Evolutionary conservation across 192 early-diverging fungal species (phyloP).

Genomic region (Chytriomyces sp.): DNA sequence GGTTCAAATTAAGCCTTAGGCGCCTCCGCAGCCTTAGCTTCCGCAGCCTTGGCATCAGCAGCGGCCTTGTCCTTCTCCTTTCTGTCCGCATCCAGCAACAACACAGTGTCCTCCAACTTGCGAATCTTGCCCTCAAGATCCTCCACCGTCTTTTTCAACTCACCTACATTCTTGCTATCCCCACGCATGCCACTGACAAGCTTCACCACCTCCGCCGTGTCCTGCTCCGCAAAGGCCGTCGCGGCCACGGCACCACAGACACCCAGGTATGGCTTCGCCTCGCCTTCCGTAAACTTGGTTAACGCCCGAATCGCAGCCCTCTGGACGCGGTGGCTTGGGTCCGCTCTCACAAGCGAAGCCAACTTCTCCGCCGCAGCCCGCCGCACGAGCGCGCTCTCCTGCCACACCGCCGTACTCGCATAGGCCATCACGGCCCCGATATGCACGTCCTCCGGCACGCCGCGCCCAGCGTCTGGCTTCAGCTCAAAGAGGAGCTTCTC

Average conservation of each 20-base stretch:
- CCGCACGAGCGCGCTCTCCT: not conserved
- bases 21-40: no score
- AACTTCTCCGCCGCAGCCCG: slow-evolving; percentile 22
- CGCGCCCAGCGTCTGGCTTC: slow-evolving; percentile 6
- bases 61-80: no score
- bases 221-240: slow-evolving; percentile 26
- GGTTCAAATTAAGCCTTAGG: no score
- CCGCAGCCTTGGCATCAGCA: no score
- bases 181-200: slow-evolving; percentile 11
- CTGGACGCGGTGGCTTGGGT: slow-evolving; percentile 5
- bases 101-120: slow-evolving; percentile 34
- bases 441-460: slow-evolving; percentile 23
- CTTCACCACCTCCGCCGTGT: slow-evolving; percentile 8
- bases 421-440: slow-evolving; percentile 30
- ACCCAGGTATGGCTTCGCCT: not conserved
- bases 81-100: slow-evolving; percentile 29
- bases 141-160: slow-evolving; percentile 34
- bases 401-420: slow-evolving; percentile 29
- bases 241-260: not conserved
- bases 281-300: slow-evolving; percentile 12
- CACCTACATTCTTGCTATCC: slow-evolving; percentile 2
- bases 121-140: slow-evolving; percentile 36
- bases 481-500: slow-evolving; percentile 10
- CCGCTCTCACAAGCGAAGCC: slow-evolving; percentile 11
- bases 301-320: slow-evolving; percentile 19